Evolutionary conservation across 805 yeast genomes (phyloP).

Genomic region (Suhomyces pyralidae): DNA sequence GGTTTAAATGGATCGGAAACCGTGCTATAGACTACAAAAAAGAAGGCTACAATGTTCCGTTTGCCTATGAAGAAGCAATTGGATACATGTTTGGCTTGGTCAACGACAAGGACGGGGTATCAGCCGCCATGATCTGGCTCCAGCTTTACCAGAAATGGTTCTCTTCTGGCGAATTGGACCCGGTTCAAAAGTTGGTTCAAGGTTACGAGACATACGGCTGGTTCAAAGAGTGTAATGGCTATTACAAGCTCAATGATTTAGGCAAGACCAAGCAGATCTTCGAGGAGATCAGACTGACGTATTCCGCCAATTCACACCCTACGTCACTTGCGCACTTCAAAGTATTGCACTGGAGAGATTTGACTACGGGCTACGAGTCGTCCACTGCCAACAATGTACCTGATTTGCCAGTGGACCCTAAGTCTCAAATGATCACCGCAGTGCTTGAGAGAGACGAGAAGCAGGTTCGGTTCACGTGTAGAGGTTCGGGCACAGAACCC

Average conservation of each 20-base stretch:
- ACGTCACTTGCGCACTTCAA: conserved; percentile 51
- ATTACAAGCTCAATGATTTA: conserved; percentile 64
- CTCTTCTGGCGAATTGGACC: conserved; percentile 29
- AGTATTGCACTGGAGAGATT: conserved; percentile 73
- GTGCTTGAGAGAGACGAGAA: conserved; percentile 29
- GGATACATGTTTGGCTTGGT: conserved; percentile 87
- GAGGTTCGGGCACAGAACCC: conserved; percentile 98
- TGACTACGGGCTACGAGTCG: conserved; percentile 80
- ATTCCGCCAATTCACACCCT: conserved; percentile 38
- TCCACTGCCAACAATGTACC: conserved; percentile 58
- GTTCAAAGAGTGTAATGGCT: conserved; percentile 83
- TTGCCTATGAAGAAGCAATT: conserved; percentile 93
- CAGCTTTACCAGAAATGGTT: conserved; percentile 64
- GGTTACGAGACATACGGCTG: conserved; percentile 71
- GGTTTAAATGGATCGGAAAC: conserved; percentile 97
- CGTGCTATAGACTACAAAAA: conserved; percentile 68
- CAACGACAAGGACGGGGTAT: conserved; percentile 90
- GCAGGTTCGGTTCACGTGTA: conserved; percentile 68
- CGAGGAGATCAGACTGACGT: conserved; percentile 39
- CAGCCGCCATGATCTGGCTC: conserved; percentile 73
- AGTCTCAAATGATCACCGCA: conserved; percentile 85
- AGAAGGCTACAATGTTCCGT: conserved; percentile 69
- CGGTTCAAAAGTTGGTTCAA: conserved; percentile 49
- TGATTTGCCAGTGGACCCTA: conserved; percentile 62
- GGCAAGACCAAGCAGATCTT: conserved; percentile 54